Conservation (phyloP, 106 monocot genomes). For the Ottelia alismoides region DNA sequence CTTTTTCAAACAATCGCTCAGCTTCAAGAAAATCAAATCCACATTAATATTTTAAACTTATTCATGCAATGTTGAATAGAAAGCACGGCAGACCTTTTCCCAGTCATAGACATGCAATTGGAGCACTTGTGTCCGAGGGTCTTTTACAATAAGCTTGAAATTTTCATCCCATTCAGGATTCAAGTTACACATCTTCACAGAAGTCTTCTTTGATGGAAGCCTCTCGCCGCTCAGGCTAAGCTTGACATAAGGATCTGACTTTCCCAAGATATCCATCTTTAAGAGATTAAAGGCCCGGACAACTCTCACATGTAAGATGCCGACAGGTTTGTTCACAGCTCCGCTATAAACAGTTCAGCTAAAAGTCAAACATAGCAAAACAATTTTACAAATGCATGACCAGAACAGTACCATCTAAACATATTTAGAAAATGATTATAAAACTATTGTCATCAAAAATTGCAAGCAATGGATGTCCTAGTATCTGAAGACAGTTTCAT, state of each 20-base stretch:
- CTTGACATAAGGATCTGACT: slow-evolving; percentile 91
- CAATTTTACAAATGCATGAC: no score
- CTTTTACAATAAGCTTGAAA: slow-evolving; percentile 80
- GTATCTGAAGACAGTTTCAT: no score
- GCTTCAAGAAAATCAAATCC: no score
- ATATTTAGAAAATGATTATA: no score
- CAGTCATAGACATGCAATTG: slow-evolving; percentile 72
- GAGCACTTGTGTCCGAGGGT: slow-evolving; percentile 76
- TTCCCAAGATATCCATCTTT: slow-evolving; percentile 81
- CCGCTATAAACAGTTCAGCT: no score
- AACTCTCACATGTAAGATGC: slow-evolving; percentile 74
- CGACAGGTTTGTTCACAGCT: slow-evolving; percentile 70
- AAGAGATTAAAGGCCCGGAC: slow-evolving; percentile 59
- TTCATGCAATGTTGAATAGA: no score
- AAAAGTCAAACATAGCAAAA: no score
- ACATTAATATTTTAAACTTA: no score
- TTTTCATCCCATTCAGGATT: slow-evolving; percentile 93
- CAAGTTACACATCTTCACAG: slow-evolving; percentile 67
- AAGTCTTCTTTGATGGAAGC: slow-evolving; percentile 65
- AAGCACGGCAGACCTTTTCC: slow-evolving; percentile 64
- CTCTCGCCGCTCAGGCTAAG: slow-evolving; percentile 74
- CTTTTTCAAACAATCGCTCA: no score
- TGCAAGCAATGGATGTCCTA: no score
- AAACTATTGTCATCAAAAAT: no score
- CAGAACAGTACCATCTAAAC: no score